phyloP scores from a whole-genome alignment of 345 rosid genomes.

The Citrus cavaleriei region DNA sequence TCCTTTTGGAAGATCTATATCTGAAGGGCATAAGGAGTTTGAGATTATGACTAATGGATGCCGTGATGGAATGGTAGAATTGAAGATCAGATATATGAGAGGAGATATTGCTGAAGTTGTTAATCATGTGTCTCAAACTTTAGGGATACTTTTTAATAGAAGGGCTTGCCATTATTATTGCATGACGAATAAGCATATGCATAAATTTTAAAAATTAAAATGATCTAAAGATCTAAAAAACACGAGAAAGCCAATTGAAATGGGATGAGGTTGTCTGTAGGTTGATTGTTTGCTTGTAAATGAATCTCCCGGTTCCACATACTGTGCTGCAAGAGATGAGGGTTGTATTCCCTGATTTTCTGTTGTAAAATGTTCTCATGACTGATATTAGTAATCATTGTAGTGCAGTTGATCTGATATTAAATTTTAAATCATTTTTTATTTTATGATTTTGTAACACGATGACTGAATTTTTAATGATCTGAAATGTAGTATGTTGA shows the following conservation, averaged over 20 bases:
- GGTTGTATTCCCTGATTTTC: neutral
- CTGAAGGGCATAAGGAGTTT: neutral
- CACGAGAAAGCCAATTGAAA: neutral
- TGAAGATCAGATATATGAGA: neutral
- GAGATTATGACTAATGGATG: neutral
- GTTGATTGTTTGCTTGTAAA: neutral
- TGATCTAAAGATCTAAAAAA: neutral
- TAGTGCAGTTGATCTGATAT: neutral
- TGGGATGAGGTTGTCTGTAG: neutral
- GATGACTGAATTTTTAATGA: neutral
- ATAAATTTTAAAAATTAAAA: neutral
- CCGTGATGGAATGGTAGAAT: neutral
- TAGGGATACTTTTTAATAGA: neutral
- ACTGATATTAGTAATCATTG: neutral
- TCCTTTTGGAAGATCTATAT: neutral
- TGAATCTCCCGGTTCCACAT: neutral
- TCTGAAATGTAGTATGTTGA: neutral
- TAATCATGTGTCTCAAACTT: neutral
- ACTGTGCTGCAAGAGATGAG: neutral
- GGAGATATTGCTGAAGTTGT: neutral
- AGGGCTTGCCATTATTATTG: neutral
- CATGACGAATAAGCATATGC: neutral
- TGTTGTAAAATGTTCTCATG: neutral
- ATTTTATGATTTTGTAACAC: neutral
- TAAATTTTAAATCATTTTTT: neutral